A percentile compares a stretch with the other conserved stretches of the same genome.
These are phyloP conservation scores for Lactarius evosmus DNA, from an alignment of 768 basidiomycete genomes.

Conservation along the genomic window DNA sequence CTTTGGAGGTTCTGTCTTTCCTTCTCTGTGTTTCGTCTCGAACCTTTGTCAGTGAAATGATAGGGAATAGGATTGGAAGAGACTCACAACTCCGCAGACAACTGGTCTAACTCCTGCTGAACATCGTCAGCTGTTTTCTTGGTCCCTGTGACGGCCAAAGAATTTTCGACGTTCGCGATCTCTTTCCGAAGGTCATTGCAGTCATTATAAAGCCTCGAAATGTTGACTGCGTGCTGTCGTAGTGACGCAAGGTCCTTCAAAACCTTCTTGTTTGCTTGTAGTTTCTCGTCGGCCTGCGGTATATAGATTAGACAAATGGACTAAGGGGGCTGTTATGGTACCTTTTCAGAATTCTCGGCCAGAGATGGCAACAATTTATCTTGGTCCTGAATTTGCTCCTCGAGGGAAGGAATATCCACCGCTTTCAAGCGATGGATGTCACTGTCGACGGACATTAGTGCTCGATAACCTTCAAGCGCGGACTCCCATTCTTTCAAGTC, in stretches of 20 bases:
- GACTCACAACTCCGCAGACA: conserved; percentile 65
- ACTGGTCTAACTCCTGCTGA: conserved; percentile 65
- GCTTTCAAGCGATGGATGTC: conserved; percentile 51
- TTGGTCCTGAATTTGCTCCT: conserved; percentile 55
- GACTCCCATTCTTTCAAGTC: conserved; percentile 60
- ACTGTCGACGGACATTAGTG: conserved; percentile 54
- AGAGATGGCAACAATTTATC: conserved; percentile 55
- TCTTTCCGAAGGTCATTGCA: conserved; percentile 59
- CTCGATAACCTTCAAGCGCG: conserved; percentile 55
- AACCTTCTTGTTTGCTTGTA: conserved; percentile 54
- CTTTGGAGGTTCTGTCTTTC: conserved; percentile 53
- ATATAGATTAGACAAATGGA: conserved; percentile 11
- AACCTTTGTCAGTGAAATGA: conserved; percentile 6
- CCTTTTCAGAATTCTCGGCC: conserved; percentile 58
- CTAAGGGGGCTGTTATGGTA: conserved; percentile 33
- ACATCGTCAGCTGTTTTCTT: conserved; percentile 84
- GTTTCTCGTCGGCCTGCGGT: conserved; percentile 48
- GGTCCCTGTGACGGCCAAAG: conserved; percentile 69
- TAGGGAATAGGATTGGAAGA: neutral
- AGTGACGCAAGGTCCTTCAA: conserved; percentile 57
- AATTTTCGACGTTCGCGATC: conserved; percentile 58
- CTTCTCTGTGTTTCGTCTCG: conserved; percentile 62
- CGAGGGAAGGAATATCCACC: conserved; percentile 64
- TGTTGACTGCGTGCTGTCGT: conserved; percentile 57
- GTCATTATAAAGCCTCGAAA: conserved; percentile 59